A percentile compares a stretch with the other conserved stretches of the same genome.
These are phyloP conservation scores for Plasmodium coatneyi DNA, from an alignment of 169 alveolate species.

Conservation along the genomic window DNA sequence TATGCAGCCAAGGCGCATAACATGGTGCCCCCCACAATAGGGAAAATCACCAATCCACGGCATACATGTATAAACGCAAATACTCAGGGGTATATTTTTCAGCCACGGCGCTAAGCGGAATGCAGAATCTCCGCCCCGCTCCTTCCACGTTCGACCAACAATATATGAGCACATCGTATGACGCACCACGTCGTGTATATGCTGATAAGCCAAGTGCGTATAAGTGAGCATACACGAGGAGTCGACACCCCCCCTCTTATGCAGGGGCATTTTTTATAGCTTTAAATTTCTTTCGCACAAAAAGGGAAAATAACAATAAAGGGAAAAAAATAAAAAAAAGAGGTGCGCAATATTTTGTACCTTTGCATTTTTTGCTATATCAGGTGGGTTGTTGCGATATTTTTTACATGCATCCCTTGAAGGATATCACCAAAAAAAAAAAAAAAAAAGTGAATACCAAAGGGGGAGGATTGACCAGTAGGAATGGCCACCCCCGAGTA, in stretches of 20 bases:
- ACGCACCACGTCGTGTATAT: neutral
- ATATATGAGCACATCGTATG: neutral
- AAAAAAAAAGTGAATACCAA: too few relatives aligned
- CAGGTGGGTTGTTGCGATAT: neutral
- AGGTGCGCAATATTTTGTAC: neutral
- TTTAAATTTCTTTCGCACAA: neutral
- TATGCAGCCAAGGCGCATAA: neutral
- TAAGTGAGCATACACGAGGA: neutral
- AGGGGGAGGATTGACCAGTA: neutral
- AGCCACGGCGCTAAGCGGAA: neutral
- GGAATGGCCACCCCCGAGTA: neutral
- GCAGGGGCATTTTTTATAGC: neutral
- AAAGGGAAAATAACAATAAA: neutral
- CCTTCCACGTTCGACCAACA: neutral
- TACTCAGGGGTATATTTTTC: neutral
- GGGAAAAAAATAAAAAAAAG: neutral
- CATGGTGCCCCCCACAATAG: neutral
- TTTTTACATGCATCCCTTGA: neutral
- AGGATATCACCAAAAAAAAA: neutral
- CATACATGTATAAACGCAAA: neutral
- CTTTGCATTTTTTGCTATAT: neutral
- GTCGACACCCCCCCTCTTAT: neutral
- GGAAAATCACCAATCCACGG: neutral
- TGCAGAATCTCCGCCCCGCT: neutral
- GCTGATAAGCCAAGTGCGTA: neutral